phyloP scores from a whole-genome alignment of 2,329 filamentous ascomycete species.

The Penicillium sp. region DNA sequence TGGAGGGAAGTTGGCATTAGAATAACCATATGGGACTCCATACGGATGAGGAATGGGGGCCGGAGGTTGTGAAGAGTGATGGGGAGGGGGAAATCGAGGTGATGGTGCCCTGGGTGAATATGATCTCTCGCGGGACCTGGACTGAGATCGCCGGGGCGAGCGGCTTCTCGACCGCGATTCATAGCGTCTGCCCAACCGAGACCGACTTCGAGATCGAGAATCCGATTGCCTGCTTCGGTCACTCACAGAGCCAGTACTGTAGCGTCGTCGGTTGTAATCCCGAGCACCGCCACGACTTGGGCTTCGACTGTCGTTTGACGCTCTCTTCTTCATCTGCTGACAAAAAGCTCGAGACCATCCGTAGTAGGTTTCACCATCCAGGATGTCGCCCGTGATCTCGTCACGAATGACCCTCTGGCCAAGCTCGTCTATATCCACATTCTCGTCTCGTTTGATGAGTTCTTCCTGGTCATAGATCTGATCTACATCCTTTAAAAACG shows the following conservation, averaged over 20 bases:
- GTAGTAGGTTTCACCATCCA: conserved; percentile 71
- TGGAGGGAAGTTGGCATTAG: conserved; percentile 19
- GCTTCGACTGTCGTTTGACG: conserved; percentile 40
- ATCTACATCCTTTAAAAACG: conserved; percentile 63
- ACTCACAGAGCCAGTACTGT: conserved; percentile 35
- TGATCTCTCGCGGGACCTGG: conserved; percentile 25
- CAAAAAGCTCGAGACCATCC: conserved; percentile 81
- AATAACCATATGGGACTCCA: conserved; percentile 10
- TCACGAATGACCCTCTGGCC: conserved; percentile 64
- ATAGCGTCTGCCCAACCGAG: conserved; percentile 22
- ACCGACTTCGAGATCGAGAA: conserved; percentile 28
- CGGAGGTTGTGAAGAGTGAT: conserved; percentile 16
- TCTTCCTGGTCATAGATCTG: conserved; percentile 57
- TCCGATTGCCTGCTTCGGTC: conserved; percentile 27
- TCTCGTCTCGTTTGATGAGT: conserved; percentile 44
- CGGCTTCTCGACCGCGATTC: conserved; percentile 25
- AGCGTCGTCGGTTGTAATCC: conserved; percentile 37
- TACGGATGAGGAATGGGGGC: conserved; percentile 17
- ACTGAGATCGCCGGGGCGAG: conserved; percentile 25
- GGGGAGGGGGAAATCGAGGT: conserved; percentile 20
- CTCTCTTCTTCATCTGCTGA: conserved; percentile 66
- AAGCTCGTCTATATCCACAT: conserved; percentile 65
- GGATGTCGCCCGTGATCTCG: conserved; percentile 59
- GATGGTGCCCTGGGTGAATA: conserved; percentile 31
- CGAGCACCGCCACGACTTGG: conserved; percentile 47